A percentile compares a stretch with the other conserved stretches of the same genome.
Evolutionary conservation across 192 early-diverging fungal genomes (phyloP).

Genomic region (Backusella mclennaniae): DNA sequence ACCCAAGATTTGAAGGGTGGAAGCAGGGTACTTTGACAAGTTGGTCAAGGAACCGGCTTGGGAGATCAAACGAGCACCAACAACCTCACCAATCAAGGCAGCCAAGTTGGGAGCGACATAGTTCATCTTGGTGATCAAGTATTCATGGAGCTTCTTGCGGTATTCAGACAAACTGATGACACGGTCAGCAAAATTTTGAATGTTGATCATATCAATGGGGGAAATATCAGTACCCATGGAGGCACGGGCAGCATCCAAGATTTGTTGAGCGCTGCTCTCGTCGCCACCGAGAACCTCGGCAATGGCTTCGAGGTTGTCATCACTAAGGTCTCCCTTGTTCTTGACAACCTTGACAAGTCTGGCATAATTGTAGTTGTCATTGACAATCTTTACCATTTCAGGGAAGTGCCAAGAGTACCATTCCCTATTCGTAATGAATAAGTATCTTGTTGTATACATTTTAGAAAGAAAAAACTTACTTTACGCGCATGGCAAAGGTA

Average conservation of each 20-base stretch:
- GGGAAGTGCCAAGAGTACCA: slow-evolving; percentile 99
- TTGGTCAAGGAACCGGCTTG: slow-evolving; percentile 97
- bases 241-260: slow-evolving; percentile 88
- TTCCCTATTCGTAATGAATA: slow-evolving; percentile 59
- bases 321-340: slow-evolving; percentile 87
- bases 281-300: slow-evolving; percentile 79
- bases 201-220: slow-evolving; percentile 94
- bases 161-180: slow-evolving; percentile 92
- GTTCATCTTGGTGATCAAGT: slow-evolving; percentile 95
- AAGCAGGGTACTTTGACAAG: slow-evolving; percentile 96
- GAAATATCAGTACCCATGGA: slow-evolving; percentile 99
- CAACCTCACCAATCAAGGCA: slow-evolving; percentile 91
- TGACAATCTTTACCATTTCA: slow-evolving; percentile 94
- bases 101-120: slow-evolving; percentile 95
- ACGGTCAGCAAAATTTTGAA: slow-evolving; percentile 89
- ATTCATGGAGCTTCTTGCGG: slow-evolving; percentile 88
- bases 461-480: slow-evolving; percentile 33
- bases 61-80: slow-evolving; percentile 95
- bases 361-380: slow-evolving; percentile 91
- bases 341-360: slow-evolving; percentile 86
- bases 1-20: slow-evolving; percentile 96
- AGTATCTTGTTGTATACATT: not conserved
- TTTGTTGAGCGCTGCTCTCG: slow-evolving; percentile 79
- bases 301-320: slow-evolving; percentile 73
- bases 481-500: slow-evolving; percentile 94